phyloP scores from a whole-genome alignment of 345 rosid species.

The Gossypium australe region DNA sequence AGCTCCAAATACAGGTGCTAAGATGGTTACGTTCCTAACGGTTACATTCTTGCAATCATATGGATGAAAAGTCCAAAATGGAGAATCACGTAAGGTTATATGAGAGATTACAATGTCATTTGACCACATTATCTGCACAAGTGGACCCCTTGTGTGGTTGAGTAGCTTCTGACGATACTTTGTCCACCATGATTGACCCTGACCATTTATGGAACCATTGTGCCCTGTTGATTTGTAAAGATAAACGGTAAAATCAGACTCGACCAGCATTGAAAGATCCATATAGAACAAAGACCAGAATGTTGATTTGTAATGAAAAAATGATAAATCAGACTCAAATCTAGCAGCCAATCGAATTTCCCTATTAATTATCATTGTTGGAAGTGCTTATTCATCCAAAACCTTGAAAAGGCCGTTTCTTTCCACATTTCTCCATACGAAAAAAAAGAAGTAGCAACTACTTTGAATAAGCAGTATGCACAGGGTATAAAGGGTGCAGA shows the following conservation, averaged over 20 bases:
- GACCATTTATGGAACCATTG: slow-evolving; percentile 93
- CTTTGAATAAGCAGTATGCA: too few relatives aligned
- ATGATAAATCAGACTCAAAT: not conserved
- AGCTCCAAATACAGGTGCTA: slow-evolving; percentile 75
- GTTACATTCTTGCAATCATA: slow-evolving; percentile 95
- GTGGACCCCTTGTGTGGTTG: slow-evolving; percentile 92
- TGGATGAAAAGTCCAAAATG: slow-evolving; percentile 98
- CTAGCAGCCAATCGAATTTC: not conserved
- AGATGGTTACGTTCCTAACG: slow-evolving; percentile 62
- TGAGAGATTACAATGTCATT: slow-evolving; percentile 72
- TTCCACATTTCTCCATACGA: too few relatives aligned
- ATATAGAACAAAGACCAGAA: not conserved
- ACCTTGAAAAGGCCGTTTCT: too few relatives aligned
- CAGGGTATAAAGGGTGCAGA: too few relatives aligned
- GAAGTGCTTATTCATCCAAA: too few relatives aligned
- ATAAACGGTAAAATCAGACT: slow-evolving; percentile 4
- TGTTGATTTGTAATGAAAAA: not conserved
- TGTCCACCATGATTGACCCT: slow-evolving; percentile 96
- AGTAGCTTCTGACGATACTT: slow-evolving; percentile 88
- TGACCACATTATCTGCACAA: slow-evolving; percentile 94
- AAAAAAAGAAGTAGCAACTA: too few relatives aligned
- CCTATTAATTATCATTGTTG: not conserved
- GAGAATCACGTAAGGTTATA: slow-evolving; percentile 81
- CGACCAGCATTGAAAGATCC: not conserved
- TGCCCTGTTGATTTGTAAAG: slow-evolving; percentile 49